phyloP scores from a whole-genome alignment of 441 rosid species.

The Omphalea diandra region DNA sequence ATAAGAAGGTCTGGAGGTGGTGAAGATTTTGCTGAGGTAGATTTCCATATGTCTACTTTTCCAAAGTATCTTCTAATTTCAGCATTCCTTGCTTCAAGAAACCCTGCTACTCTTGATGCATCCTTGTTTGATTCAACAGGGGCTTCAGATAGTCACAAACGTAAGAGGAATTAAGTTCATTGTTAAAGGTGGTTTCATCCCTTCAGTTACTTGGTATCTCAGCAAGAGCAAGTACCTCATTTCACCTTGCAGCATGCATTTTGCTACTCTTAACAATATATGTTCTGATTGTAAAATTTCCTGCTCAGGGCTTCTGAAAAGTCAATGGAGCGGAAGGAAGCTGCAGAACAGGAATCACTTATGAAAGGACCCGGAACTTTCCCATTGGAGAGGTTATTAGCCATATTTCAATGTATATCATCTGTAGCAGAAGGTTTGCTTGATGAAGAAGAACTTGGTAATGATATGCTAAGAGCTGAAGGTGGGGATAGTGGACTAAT shows the following conservation, averaged over 20 bases:
- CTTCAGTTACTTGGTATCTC: neutral
- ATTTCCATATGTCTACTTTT: conserved; percentile 77
- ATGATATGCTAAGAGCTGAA: conserved; percentile 31
- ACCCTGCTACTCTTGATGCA: conserved; percentile 91
- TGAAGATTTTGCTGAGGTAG: conserved; percentile 44
- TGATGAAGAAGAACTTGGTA: conserved; percentile 50
- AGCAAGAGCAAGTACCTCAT: neutral
- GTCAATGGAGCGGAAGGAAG: conserved; percentile 33
- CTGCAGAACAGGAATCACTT: conserved; percentile 69
- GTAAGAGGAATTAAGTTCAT: conserved; percentile 77
- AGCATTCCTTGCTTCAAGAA: conserved; percentile 95
- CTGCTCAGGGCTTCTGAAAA: conserved; percentile 5
- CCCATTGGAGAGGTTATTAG: conserved; percentile 82
- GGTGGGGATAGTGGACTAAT: conserved; percentile 47
- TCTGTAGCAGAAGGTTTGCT: conserved; percentile 50
- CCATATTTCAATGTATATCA: conserved; percentile 83
- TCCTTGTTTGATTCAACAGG: conserved; percentile 88
- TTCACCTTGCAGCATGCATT: neutral
- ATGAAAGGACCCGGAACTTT: conserved; percentile 94
- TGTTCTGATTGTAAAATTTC: conserved; percentile 18
- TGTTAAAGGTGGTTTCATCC: no score
- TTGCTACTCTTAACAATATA: neutral
- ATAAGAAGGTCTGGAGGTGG: conserved; percentile 30
- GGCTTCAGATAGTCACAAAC: conserved; percentile 61
- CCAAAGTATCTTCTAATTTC: conserved; percentile 88